Conservation (phyloP, 768 basidiomycete genomes). For the Xerocomus spinulosus region DNA sequence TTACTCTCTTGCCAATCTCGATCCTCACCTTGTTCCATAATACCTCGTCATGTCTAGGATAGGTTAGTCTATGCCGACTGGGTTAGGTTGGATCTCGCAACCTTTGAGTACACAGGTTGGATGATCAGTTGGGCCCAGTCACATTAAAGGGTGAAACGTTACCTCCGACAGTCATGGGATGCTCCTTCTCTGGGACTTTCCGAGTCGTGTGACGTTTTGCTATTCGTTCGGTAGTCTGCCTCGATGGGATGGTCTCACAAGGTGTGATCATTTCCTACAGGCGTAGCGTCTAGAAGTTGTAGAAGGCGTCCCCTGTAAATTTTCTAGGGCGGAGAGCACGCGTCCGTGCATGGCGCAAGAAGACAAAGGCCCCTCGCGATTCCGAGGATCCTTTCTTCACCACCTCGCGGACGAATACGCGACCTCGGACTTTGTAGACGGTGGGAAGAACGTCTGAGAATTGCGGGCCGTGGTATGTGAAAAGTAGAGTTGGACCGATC, state of each 20-base stretch:
- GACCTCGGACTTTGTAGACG: neutral
- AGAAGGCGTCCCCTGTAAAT: neutral
- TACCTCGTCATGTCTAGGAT: neutral
- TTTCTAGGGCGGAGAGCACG: neutral
- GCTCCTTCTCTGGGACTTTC: too few species aligned
- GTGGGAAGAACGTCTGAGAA: neutral
- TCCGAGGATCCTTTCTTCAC: neutral
- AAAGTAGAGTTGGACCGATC: neutral
- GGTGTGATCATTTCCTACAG: too few species aligned
- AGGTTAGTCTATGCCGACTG: too few species aligned
- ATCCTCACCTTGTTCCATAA: conserved; percentile 18
- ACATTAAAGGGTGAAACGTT: neutral
- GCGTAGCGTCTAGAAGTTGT: neutral
- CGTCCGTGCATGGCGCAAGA: neutral
- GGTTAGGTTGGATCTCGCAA: too few species aligned
- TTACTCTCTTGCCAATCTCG: conserved; percentile 16
- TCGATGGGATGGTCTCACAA: neutral
- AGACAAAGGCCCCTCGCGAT: neutral
- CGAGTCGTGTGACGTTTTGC: neutral
- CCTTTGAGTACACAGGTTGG: too few species aligned
- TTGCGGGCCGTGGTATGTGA: neutral
- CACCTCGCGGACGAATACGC: neutral
- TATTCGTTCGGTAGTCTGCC: neutral
- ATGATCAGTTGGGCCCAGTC: neutral
- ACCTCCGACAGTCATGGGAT: neutral